Base-by-base conservation (phyloP, 495 filamentous ascomycete genomes). In the Rhizodiscina lignyota region DNA sequence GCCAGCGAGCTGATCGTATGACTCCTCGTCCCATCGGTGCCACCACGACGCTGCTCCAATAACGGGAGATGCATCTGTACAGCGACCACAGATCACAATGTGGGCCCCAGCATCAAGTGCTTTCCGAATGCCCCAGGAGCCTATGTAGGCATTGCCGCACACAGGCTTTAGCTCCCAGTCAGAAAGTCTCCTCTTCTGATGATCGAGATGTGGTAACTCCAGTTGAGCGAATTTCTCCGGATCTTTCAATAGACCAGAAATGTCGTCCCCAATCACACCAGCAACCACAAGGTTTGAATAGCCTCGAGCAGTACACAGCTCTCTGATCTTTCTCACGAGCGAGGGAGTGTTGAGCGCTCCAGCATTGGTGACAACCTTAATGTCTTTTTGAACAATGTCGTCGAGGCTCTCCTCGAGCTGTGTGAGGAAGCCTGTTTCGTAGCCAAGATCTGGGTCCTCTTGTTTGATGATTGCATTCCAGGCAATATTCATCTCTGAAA, bases 21-120 rank as follows among this genome's bases (percentile, higher is more conserved):
- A 44, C 21, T 51, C 49, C 4, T 54, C 43, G 2, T 48, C 42
- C 63, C 66, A 67, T 34, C 49, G 49, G 41, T 70, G 62, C 47
- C 58, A 67, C 49, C 50, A 73, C 35, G 54, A 58, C 2, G 65
- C 62, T 5, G 61, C 62, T 2, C 61, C 68, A 34, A 72, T 67
- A 0, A 63, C 58, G 2, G 65, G 66, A 0, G 62, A 61, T 32
- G 68, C 67, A 48, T 72, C 68, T 2, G 65, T 59, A 2, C 71
- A 66, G 21, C 68, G 59, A 24, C 67, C 68, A 37, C 63, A 69
- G 17, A 73, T 55, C 32, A 74, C 65, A 33, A 74, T 72, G 36
- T 73, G 66, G 0, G 67, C 66, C 8, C 68, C 68, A 10, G 59
- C 49, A 16, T 55, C 47, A 1, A 73, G 42, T 13, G 62, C 69